Percentiles rank a stretch among this genome's conserved stretches.
Evolutionary conservation across 225 moss, liverwort and hornwort genomes (phyloP).

Genomic region (Antitrichia curtipendula): DNA sequence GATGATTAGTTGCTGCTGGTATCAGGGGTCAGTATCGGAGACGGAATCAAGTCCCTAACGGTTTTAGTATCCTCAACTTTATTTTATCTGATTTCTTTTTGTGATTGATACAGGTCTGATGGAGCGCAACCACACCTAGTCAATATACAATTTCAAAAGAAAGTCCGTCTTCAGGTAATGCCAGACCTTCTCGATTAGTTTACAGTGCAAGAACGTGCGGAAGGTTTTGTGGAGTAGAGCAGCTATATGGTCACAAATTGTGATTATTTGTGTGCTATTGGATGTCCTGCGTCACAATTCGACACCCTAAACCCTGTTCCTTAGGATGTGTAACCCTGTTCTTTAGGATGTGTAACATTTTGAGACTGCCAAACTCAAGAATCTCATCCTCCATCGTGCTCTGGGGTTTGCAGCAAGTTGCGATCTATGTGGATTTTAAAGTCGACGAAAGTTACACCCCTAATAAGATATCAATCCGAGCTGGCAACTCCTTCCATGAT

Average conservation of each 20-base stretch:
- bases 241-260: background rate
- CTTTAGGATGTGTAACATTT: background rate
- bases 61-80: background rate
- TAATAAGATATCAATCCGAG: slow-evolving; percentile 85
- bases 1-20: no score
- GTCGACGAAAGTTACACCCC: slow-evolving; percentile 97
- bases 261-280: background rate
- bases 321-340: background rate
- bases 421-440: slow-evolving; percentile 81
- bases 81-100: background rate
- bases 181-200: background rate
- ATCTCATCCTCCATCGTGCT: background rate
- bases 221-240: background rate
- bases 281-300: background rate
- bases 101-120: slow-evolving; percentile 55
- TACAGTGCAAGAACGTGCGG: background rate
- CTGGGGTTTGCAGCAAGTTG: slow-evolving; percentile 57
- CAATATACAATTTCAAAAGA: slow-evolving; percentile 95
- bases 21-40: background rate
- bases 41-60: background rate
- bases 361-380: background rate
- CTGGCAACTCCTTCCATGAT: slow-evolving; percentile 95
- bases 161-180: slow-evolving; percentile 82
- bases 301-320: background rate
- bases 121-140: slow-evolving; percentile 89